phyloP scores from a whole-genome alignment of 306 rosid genomes.

The Ochetophila trinervis region DNA sequence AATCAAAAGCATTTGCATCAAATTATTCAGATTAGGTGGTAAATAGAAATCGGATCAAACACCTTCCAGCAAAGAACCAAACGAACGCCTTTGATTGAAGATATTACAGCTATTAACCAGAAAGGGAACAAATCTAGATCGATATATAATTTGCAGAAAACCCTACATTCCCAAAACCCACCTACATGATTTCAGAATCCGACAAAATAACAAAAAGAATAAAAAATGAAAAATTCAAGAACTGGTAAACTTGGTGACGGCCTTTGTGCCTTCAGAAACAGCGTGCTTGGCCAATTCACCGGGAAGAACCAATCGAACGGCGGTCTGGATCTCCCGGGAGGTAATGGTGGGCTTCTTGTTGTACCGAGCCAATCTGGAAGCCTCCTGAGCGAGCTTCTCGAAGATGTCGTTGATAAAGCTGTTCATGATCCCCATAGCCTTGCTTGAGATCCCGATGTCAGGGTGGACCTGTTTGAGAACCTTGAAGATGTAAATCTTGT shows the following conservation, averaged over 20 bases:
- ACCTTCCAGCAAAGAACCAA: no score
- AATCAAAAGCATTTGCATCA: no score
- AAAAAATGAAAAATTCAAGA: conserved; percentile 29
- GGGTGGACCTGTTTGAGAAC: conserved; percentile 77
- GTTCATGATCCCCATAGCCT: conserved; percentile 87
- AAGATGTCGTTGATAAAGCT: conserved; percentile 74
- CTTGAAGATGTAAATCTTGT: conserved; percentile 84
- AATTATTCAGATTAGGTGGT: no score
- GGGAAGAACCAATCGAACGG: conserved; percentile 66
- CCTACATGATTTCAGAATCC: no score
- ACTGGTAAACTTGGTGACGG: conserved; percentile 72
- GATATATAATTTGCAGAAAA: no score
- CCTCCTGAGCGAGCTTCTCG: conserved; percentile 76
- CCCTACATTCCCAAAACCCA: no score
- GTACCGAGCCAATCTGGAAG: conserved; percentile 58
- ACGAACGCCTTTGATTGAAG: no score
- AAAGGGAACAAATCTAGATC: no score
- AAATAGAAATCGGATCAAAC: no score
- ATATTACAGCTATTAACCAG: no score
- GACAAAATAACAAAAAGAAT: neutral
- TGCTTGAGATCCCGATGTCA: conserved; percentile 72
- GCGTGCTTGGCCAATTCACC: conserved; percentile 83
- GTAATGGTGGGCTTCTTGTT: conserved; percentile 80
- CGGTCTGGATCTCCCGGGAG: conserved; percentile 70
- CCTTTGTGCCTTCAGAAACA: conserved; percentile 77